Evolutionary conservation across 495 filamentous ascomycete species (phyloP).

Genomic region (Penicillium egyptiacum): DNA sequence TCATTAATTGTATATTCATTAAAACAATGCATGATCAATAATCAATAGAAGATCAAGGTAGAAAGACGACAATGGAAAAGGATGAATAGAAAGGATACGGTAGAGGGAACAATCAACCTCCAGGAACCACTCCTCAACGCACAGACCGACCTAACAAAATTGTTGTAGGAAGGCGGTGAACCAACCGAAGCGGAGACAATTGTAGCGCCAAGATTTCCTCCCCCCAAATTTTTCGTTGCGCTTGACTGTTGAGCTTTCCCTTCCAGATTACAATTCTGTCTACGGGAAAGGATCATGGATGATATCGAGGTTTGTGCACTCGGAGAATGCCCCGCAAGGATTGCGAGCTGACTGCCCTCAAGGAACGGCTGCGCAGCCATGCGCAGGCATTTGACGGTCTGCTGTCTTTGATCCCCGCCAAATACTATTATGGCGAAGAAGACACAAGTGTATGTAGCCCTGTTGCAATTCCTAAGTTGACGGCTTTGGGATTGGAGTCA

Average conservation of each 20-base stretch:
- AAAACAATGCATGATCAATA: neutral
- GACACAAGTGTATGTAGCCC: slow-evolving; percentile 64
- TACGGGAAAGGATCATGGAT: slow-evolving; percentile 35
- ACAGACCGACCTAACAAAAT: slow-evolving; percentile 22
- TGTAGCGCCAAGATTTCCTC: slow-evolving; percentile 42
- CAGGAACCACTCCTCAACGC: slow-evolving; percentile 8
- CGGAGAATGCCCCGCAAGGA: slow-evolving; percentile 8
- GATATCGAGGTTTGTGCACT: slow-evolving; percentile 48
- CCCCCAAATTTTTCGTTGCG: slow-evolving; percentile 43
- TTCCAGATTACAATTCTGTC: slow-evolving; percentile 16
- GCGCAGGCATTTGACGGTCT: slow-evolving; percentile 87
- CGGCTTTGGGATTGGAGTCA: slow-evolving; percentile 4
- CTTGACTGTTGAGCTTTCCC: slow-evolving; percentile 15
- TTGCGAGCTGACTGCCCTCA: slow-evolving; percentile 17
- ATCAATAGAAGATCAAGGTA: neutral
- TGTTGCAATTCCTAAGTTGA: slow-evolving; percentile 1
- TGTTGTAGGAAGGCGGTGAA: slow-evolving; percentile 34
- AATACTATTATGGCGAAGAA: slow-evolving; percentile 87
- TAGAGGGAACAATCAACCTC: neutral
- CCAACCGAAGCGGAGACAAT: slow-evolving; percentile 38
- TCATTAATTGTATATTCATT: neutral
- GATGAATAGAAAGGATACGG: neutral
- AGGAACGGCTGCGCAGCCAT: slow-evolving; percentile 83
- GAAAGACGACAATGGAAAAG: neutral
- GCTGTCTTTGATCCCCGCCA: slow-evolving; percentile 88